phyloP scores from a whole-genome alignment of 305 asterid genomes.

The Plantago lanceolata region DNA sequence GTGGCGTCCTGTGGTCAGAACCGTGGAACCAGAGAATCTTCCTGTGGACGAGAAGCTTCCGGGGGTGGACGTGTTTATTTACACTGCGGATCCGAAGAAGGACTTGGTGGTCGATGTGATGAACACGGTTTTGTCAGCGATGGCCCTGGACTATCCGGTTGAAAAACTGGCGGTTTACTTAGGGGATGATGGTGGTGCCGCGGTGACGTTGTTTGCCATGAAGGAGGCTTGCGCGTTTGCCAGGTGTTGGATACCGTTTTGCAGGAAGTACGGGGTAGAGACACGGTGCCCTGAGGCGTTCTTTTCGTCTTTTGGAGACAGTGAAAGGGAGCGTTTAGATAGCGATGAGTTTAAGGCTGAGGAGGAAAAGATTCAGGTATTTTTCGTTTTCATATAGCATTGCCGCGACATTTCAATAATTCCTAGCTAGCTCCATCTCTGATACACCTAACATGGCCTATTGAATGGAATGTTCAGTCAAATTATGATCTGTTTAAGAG shows the following conservation, averaged over 20 bases:
- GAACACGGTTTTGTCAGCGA: conserved; percentile 81
- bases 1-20: conserved; percentile 50
- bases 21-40: conserved; percentile 30
- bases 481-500: conserved; percentile 57
- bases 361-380: conserved; percentile 51
- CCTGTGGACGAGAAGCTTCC: conserved; percentile 36
- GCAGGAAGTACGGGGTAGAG: conserved; percentile 56
- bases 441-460: neutral
- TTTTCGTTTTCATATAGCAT: neutral
- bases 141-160: conserved; percentile 70
- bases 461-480: conserved; percentile 31
- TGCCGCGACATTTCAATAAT: neutral
- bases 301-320: conserved; percentile 50
- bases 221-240: conserved; percentile 63
- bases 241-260: conserved; percentile 59
- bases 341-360: conserved; percentile 44
- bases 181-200: conserved; percentile 79
- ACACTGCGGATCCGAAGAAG: conserved; percentile 71
- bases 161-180: conserved; percentile 74
- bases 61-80: conserved; percentile 49
- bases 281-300: conserved; percentile 69
- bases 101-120: conserved; percentile 82
- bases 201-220: conserved; percentile 55
- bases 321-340: conserved; percentile 39
- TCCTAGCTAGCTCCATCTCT: neutral